These are phyloP conservation scores for Daldinia sp. DNA, from an alignment of 2,329 filamentous ascomycete genomes.

Conservation along the genomic window DNA sequence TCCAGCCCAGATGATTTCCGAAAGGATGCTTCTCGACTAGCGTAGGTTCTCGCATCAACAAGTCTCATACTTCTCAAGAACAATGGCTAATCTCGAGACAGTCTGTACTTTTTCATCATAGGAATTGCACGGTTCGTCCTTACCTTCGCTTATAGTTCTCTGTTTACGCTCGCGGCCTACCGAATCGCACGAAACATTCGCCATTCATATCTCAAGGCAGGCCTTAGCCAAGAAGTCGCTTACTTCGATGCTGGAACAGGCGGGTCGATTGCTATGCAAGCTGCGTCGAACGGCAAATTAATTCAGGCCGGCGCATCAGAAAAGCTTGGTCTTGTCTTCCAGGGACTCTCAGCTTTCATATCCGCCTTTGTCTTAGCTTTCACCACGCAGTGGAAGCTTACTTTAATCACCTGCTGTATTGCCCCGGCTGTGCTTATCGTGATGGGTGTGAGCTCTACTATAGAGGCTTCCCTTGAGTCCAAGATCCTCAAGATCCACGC, in stretches of 20 bases:
- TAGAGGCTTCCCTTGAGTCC: not conserved
- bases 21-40: not conserved
- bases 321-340: conserved; percentile 56
- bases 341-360: conserved; percentile 56
- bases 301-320: conserved; percentile 57
- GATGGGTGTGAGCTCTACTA: conserved; percentile 54
- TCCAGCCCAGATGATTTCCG: not conserved
- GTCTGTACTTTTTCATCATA: not conserved
- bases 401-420: conserved; percentile 51
- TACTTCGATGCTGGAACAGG: conserved; percentile 54
- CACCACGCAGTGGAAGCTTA: conserved; percentile 58
- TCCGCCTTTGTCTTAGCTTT: conserved; percentile 57
- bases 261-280: conserved; percentile 53
- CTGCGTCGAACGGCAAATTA: conserved; percentile 59
- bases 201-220: conserved; percentile 54
- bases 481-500: not conserved
- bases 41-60: not conserved
- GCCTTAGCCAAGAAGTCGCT: conserved; percentile 57
- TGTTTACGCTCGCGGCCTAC: not conserved
- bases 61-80: not conserved
- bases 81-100: not conserved
- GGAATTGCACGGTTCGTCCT: not conserved
- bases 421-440: conserved; percentile 51
- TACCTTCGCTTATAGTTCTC: not conserved
- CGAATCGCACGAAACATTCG: conserved; percentile 4